A percentile compares a stretch with the other conserved stretches of the same genome.
phyloP scores from a whole-genome alignment of 805 yeast genomes.

The Kodamaea leandrae region DNA sequence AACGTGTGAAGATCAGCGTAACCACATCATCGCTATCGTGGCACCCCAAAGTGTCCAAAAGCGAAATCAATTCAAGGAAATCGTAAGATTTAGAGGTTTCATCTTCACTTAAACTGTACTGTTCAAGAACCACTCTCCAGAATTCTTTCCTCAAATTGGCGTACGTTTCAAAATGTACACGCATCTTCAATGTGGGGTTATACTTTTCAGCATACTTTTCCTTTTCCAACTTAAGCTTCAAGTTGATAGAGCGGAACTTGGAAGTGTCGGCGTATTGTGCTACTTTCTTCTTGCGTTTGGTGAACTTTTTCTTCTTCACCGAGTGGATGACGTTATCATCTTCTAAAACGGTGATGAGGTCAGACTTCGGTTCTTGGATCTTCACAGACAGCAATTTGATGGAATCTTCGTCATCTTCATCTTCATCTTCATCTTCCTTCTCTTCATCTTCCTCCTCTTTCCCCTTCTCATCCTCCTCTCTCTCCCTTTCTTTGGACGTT shows the following conservation, averaged over 20 bases:
- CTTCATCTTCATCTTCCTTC: not conserved
- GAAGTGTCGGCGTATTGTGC: slow-evolving; percentile 36
- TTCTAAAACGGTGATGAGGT: slow-evolving; percentile 22
- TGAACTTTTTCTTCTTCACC: slow-evolving; percentile 26
- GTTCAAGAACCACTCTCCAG: slow-evolving; percentile 63
- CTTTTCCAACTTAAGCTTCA: slow-evolving; percentile 32
- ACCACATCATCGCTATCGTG: slow-evolving; percentile 52
- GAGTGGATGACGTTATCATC: slow-evolving; percentile 32
- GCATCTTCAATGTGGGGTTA: slow-evolving; percentile 54
- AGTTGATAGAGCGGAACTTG: slow-evolving; percentile 40
- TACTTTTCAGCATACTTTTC: slow-evolving; percentile 36
- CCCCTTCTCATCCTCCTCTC: not conserved
- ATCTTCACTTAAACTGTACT: slow-evolving; percentile 45
- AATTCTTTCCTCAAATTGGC: slow-evolving; percentile 59
- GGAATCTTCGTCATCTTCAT: not conserved
- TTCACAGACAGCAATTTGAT: not conserved
- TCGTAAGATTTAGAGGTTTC: slow-evolving; percentile 40
- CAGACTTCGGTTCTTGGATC: slow-evolving; percentile 10
- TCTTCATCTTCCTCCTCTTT: not conserved
- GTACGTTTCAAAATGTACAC: slow-evolving; percentile 68
- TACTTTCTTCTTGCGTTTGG: slow-evolving; percentile 29
- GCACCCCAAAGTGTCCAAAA: slow-evolving; percentile 64
- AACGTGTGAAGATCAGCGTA: slow-evolving; percentile 47
- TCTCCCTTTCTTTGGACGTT: slow-evolving; percentile 1
- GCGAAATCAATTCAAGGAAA: slow-evolving; percentile 58